Evolutionary conservation across 176 grass and related monocot genomes (phyloP), one percentile per base, ranked within the genome.

Genomic region (Raddia guianensis): DNA sequence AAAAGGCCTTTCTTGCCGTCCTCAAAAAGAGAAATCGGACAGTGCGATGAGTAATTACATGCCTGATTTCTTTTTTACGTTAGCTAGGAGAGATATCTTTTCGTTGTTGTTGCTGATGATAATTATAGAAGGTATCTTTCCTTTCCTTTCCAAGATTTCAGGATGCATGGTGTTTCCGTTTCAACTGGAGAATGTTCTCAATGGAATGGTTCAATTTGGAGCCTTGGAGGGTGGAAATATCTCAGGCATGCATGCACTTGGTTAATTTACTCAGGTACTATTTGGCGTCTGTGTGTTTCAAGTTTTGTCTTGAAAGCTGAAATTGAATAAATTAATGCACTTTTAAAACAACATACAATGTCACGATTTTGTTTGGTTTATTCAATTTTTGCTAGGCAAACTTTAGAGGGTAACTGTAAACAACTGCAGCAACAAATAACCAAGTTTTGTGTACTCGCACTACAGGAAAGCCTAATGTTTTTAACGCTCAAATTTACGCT

Each of bases 1-100:
- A 40, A 72, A 77, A 63, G 11, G 37, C 47, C 46, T 70, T 49
- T 56, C 40, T 37, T 68, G 48, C 34, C 45, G 34, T 52, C 35
- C 33, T 51, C 13, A 54, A 75, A 60, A 66, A 75, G 20, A 76
- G 63, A 19, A 58, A 75, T 58, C 7, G 35, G 20, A 82, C 57
- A 63, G 15, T 5, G 52, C 16, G 58, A 37, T 40, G 43, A 19
- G 7, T 12, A 20, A 2, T 3, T 20, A 42, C 61, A 52, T 61
- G 58, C 58, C 5, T 65, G 32, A 51, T 63, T 0, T 63, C 33
- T 61, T 15, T 15, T 45, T 59, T 64, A 16, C 37, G 37, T 51
- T 12, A 13, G 35, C 27, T 33, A 34, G 27, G 16, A 57, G 16
- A 57, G 18, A 18, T 19, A 57, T 57, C 16, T 53, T 19, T 53